These are phyloP conservation scores for Catharanthus roseus DNA, from an alignment of 257 asterid genomes.

Conservation along the genomic window DNA sequence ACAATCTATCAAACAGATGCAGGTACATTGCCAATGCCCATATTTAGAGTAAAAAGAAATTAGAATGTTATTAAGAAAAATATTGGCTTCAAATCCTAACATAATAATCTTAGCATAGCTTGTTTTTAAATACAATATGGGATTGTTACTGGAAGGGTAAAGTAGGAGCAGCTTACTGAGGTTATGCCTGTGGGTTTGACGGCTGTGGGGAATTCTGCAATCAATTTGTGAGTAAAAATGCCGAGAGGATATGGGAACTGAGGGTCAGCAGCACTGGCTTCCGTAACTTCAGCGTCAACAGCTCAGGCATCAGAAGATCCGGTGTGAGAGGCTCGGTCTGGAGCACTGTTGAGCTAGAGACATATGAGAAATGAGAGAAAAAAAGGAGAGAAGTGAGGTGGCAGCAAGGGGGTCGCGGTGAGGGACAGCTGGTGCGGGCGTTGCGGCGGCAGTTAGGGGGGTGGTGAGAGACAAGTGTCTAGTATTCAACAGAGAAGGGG, in stretches of 20 bases:
- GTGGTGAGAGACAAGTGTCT: no score
- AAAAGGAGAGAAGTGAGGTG: no score
- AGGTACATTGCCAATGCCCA: slow-evolving; percentile 21
- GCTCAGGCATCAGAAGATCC: no score
- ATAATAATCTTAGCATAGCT: slow-evolving; percentile 33
- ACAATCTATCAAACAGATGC: slow-evolving; percentile 36
- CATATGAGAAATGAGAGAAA: no score
- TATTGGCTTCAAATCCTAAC: slow-evolving; percentile 30
- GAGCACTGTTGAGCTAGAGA: no score
- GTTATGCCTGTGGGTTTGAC: slow-evolving; percentile 35
- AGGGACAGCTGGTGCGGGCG: no score
- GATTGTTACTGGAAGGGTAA: slow-evolving; percentile 17
- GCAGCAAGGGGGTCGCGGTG: no score
- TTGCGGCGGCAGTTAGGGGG: no score
- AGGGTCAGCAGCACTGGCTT: no score
- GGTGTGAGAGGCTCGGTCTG: no score
- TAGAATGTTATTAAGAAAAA: slow-evolving; percentile 37
- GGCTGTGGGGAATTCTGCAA: slow-evolving; percentile 7
- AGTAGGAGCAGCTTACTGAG: slow-evolving; percentile 37
- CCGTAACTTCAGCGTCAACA: no score
- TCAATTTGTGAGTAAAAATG: background rate
- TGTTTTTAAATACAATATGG: slow-evolving; percentile 13
- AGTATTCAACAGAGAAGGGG: no score
- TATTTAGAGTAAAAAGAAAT: slow-evolving; percentile 20
- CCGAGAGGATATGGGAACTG: background rate